Evolutionary conservation across 1,284 basidiomycete genomes (phyloP), one percentile per base, ranked within the genome.

Genomic region (Ceratobasidium papillatum): DNA sequence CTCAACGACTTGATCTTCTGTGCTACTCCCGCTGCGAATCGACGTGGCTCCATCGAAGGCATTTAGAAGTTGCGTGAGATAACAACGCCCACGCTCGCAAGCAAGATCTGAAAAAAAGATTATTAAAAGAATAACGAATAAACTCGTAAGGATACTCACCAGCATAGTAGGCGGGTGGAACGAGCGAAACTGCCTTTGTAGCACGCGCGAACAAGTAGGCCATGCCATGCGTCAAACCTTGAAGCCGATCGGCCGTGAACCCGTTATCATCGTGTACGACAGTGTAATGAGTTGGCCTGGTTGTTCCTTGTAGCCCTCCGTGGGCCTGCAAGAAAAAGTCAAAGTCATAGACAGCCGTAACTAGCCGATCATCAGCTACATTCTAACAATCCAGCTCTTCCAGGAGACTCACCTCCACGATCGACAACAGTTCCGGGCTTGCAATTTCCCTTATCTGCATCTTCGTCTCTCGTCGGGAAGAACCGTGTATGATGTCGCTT

Each of bases 291-390:
- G 91, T 93, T 0, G 91, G 91, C 3, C 86, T 84, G 1, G 90
- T 88, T 12, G 87, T 91, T 9, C 77, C 77, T 79, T 92, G 88
- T 7, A 93, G 81, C 0, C 91, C 89, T 0, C 86, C 84, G 78
- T 92, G 91, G 0, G 92, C 88, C 84, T 93, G 92, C 0, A 93
- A 82, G 83, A 90, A 93, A 82, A 93, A 93, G 79, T 93, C 92
- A 78, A 90, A 92, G 63, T 91, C 86, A 78, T 91, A 93, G 4
- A 91, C 86, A 0, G 89, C 85, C 0, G 91, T 92, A 25, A 91
- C 85, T 69, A 25, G 52, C 12, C 43, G 61, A 17, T 14, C 62
- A 27, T 76, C 63, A 36, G 56, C 65, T 30, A 76, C 41, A 19
- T 63, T 11, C 11, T 43, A 22, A 45, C 41, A 7, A n/a, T 1